Evolutionary conservation across 208 protist genomes (phyloP), one percentile per base, ranked within the genome.

Genomic region (Crithidia thermophila): DNA sequence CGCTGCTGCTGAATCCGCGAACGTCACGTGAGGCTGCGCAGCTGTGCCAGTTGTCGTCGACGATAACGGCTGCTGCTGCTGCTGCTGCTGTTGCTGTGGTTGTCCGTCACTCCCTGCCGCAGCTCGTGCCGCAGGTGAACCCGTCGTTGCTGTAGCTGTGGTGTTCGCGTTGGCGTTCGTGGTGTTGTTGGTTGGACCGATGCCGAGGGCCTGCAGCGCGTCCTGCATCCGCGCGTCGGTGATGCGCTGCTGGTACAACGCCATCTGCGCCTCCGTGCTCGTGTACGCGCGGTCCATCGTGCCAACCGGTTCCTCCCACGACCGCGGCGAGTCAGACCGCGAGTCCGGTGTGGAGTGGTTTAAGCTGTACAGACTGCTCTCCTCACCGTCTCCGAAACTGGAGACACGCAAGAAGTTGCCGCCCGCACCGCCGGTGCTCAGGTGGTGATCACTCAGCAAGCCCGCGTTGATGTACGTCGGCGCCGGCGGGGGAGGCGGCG

Each of bases 221-320:
- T 70, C 39, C 36, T 45, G 61, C 40, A 76, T 55, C 16, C 53
- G 53, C 5, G 52, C 55, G n/a, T 67, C 59, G 28, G 67, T 52
- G 21, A 31, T 6, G 27, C 49, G 56, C 11, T 62, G 49, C 16
- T 33, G 57, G 28, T 56, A 27, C 10, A 68, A 25, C 39, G 42
- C 33, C 45, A 59, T 72, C 43, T 56, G 65, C 59, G 30, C 52
- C 37, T 72, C 65, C 18, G 61, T 61, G 60, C 46, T 62, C 9
- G 61, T 79, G 74, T 62, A 75, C 30, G 74, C 61, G 33, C 60
- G 42, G 51, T 57, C 57, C 50, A 72, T 55, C 51, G 13, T n/a
- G 23, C 36, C 64, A 0, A 25, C 52, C 27, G 16, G 25, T 18
- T 42, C 45, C 21, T 55, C 43, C 36, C 59, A 53, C 30, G 30